A percentile compares a stretch with the other conserved stretches of the same genome.
Conservation (phyloP, 2,329 filamentous ascomycete species). For the Arthrinium puccinioides region DNA sequence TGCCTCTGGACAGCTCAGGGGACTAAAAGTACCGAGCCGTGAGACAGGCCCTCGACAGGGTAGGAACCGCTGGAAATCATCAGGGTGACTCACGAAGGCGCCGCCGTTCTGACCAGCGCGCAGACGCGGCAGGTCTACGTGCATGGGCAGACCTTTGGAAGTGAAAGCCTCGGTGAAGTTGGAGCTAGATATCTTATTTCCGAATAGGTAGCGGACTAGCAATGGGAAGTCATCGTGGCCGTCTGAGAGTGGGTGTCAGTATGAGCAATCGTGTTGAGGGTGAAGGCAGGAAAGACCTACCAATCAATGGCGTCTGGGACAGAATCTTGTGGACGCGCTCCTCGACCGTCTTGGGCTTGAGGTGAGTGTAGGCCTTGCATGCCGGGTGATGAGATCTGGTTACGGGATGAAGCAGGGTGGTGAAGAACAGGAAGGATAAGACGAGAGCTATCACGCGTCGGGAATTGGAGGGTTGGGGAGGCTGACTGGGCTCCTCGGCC, state of each 20-base stretch:
- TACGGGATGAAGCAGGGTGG: conserved; percentile 16
- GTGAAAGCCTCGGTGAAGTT: conserved; percentile 72
- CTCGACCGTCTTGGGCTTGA: conserved; percentile 28
- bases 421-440: conserved; percentile 14
- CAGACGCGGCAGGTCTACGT: conserved; percentile 76
- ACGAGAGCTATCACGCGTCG: conserved; percentile 12
- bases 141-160: conserved; percentile 56
- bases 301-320: conserved; percentile 37
- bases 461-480: conserved; percentile 8
- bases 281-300: neutral
- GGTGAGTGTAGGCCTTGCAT: conserved; percentile 14
- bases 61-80: no score
- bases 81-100: no score
- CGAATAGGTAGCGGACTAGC: conserved; percentile 55
- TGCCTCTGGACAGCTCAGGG: no score
- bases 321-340: conserved; percentile 39
- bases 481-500: conserved; percentile 2
- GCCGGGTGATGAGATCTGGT: conserved; percentile 14
- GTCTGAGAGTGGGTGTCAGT: conserved; percentile 54
- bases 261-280: conserved; percentile 24
- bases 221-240: conserved; percentile 87
- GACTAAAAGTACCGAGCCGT: no score
- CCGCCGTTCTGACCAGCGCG: conserved; percentile 67
- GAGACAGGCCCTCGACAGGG: no score
- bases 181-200: conserved; percentile 70